A percentile compares a stretch with the other conserved stretches of the same genome.
These are phyloP conservation scores for Candida tunisiensis DNA, from an alignment of 1,139 yeast genomes.

Conservation along the genomic window DNA sequence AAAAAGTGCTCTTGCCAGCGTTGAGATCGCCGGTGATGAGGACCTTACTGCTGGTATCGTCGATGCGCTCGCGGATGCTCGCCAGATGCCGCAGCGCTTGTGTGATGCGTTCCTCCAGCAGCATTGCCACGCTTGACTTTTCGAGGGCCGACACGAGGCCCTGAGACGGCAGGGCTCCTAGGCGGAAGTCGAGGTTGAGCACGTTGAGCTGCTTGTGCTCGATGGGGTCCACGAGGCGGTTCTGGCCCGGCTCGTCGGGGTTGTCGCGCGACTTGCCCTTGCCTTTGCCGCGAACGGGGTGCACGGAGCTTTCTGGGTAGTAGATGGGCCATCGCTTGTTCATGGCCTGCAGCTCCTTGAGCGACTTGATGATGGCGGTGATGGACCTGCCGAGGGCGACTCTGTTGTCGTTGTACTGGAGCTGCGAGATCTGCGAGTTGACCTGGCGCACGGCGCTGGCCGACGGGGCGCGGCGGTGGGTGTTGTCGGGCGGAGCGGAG, in stretches of 20 bases:
- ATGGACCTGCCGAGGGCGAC: conserved; percentile 47
- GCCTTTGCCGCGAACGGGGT: conserved; percentile 1
- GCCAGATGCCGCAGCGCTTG: conserved; percentile 48
- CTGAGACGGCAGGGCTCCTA: conserved; percentile 32
- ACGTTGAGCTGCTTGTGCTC: conserved; percentile 29
- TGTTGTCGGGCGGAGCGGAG: too few relatives aligned
- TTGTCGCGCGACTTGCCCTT: conserved; percentile 11
- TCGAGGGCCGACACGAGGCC: conserved; percentile 38
- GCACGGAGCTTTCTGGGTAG: conserved; percentile 27
- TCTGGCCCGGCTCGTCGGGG: conserved; percentile 26
- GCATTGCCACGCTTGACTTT: conserved; percentile 43
- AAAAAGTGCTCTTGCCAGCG: conserved; percentile 92
- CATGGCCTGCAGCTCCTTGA: conserved; percentile 37
- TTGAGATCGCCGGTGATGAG: conserved; percentile 94
- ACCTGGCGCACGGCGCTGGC: conserved; percentile 13
- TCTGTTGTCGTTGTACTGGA: conserved; percentile 53
- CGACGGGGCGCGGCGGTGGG: conserved; percentile 5
- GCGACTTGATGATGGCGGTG: conserved; percentile 33
- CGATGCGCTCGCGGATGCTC: conserved; percentile 70
- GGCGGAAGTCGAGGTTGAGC: conserved; percentile 43
- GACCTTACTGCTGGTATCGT: conserved; percentile 85
- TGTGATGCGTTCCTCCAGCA: conserved; percentile 45
- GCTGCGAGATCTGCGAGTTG: conserved; percentile 37
- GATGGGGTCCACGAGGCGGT: conserved; percentile 7
- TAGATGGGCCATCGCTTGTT: conserved; percentile 46